phyloP scores from a whole-genome alignment of 2,329 filamentous ascomycete genomes.

The Talaromyces sp. region DNA sequence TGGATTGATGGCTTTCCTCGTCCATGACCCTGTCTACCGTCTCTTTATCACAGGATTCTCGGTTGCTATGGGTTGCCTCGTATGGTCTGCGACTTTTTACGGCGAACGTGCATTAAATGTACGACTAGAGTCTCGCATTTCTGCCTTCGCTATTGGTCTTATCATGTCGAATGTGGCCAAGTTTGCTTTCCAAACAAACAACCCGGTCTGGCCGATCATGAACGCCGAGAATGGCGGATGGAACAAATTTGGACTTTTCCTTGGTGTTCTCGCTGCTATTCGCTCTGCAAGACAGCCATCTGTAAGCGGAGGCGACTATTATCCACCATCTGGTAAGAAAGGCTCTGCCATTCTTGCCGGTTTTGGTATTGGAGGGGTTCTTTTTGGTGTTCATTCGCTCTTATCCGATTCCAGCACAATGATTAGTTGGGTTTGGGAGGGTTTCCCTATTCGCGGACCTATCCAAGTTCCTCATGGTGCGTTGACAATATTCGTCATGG shows the following conservation, averaged over 20 bases:
- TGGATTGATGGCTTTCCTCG: slow-evolving; percentile 75
- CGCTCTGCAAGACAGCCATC: slow-evolving; percentile 68
- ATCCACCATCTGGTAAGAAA: slow-evolving; percentile 53
- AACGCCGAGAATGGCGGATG: slow-evolving; percentile 85
- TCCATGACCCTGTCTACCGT: slow-evolving; percentile 68
- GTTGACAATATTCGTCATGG: slow-evolving; percentile 83
- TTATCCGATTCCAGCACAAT: slow-evolving; percentile 97
- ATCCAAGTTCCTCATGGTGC: slow-evolving; percentile 86
- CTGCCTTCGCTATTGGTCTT: slow-evolving; percentile 77
- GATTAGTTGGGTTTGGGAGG: slow-evolving; percentile 98
- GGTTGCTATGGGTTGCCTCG: slow-evolving; percentile 74
- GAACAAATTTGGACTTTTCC: slow-evolving; percentile 76
- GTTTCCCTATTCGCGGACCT: slow-evolving; percentile 85
- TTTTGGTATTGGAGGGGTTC: slow-evolving; percentile 73
- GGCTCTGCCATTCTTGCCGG: slow-evolving; percentile 70
- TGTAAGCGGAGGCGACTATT: slow-evolving; percentile 49
- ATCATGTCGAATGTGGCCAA: slow-evolving; percentile 84
- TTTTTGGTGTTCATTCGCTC: slow-evolving; percentile 88
- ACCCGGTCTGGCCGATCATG: slow-evolving; percentile 95
- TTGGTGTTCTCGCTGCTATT: slow-evolving; percentile 73
- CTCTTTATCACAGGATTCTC: slow-evolving; percentile 79
- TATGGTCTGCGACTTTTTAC: slow-evolving; percentile 79
- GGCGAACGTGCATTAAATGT: slow-evolving; percentile 59
- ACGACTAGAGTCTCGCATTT: slow-evolving; percentile 75
- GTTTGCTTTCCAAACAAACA: slow-evolving; percentile 91